phyloP scores from a whole-genome alignment of 1,139 yeast species.

The Kazachstania sp. region DNA sequence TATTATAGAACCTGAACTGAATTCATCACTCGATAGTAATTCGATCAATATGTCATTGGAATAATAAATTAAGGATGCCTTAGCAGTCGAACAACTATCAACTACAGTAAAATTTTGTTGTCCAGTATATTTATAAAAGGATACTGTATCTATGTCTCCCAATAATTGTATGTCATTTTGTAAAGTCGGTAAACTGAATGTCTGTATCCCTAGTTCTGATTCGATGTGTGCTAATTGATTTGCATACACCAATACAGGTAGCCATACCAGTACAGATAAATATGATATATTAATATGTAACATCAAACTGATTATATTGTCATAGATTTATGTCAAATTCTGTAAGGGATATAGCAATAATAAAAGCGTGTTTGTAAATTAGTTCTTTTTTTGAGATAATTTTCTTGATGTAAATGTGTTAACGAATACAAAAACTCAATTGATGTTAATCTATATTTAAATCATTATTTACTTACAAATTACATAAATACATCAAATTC shows the following conservation, averaged over 20 bases:
- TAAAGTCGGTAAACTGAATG: slow-evolving; percentile 9
- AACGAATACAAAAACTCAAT: too few species aligned
- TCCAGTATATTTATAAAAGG: slow-evolving; percentile 49
- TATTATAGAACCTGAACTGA: slow-evolving; percentile 17
- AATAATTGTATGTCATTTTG: slow-evolving; percentile 42
- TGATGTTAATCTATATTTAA: too few species aligned
- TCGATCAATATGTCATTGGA: slow-evolving; percentile 24
- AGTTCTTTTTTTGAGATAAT: too few species aligned
- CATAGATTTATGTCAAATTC: neutral
- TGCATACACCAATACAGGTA: neutral
- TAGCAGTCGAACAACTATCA: slow-evolving; percentile 6
- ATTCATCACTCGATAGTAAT: slow-evolving; percentile 17
- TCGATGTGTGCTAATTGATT: neutral
- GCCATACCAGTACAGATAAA: neutral
- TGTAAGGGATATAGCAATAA: too few species aligned
- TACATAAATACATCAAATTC: too few species aligned
- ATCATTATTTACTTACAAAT: too few species aligned
- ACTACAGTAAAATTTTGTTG: slow-evolving; percentile 37
- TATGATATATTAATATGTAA: neutral
- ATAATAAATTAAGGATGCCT: slow-evolving; percentile 21
- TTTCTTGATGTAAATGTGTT: too few species aligned
- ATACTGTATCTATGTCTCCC: slow-evolving; percentile 57
- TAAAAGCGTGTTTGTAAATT: too few species aligned
- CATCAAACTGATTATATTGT: neutral
- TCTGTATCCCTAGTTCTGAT: neutral